Base-by-base conservation (phyloP, 768 basidiomycete species). In the Clavaria fumosa region DNA sequence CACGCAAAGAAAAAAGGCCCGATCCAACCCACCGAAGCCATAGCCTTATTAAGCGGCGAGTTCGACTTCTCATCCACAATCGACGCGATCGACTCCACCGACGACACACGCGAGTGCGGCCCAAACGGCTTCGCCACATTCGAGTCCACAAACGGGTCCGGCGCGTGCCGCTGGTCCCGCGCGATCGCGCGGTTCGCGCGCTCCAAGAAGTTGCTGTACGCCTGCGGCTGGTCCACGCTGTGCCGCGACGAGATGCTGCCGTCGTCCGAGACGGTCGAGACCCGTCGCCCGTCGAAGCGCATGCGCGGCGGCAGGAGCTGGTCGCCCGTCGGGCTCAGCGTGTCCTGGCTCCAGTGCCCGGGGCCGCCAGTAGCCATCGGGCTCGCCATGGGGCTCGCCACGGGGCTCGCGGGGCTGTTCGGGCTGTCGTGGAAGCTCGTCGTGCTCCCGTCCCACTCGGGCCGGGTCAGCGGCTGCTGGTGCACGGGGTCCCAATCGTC, bases 41-140 rank as follows among this genome's bases (percentile, higher is more conserved):
- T 85, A 7, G 89, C 86, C 58, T 91, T 93, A 63, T 95, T 95
- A 42, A 93, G 62, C 7, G 90, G 89, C 17, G 90, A 89, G 44
- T 81, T 81, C 1, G 67, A 63, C 63, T 93, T 93, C 48, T 93
- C 89, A 44, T 90, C 86, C 21, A 88, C 79, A 37, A 93, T 88
- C 3, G 84, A 80, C 10, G 82, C 75, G 39, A 93, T 90, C 4
- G 86, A 89, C 49, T 93, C 90, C n/a, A 81, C 75, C 1, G 86
- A 90, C 0, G 78, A 77, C 4, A 72, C 69, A 4, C 88, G 69
- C 28, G 82, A 86, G 53, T 88, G 83, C 7, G 62, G 47, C 37
- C 83, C 83, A 56, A 93, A 91, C 1, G 88, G 85, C 43, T 70
- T 68, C 5, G 72, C 57, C 28, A 63, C 63, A 23, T 22, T 33